Evolutionary conservation across 257 asterid genomes (phyloP), one percentile per base, ranked within the genome.

Genomic region (Solanum raphanifolium): DNA sequence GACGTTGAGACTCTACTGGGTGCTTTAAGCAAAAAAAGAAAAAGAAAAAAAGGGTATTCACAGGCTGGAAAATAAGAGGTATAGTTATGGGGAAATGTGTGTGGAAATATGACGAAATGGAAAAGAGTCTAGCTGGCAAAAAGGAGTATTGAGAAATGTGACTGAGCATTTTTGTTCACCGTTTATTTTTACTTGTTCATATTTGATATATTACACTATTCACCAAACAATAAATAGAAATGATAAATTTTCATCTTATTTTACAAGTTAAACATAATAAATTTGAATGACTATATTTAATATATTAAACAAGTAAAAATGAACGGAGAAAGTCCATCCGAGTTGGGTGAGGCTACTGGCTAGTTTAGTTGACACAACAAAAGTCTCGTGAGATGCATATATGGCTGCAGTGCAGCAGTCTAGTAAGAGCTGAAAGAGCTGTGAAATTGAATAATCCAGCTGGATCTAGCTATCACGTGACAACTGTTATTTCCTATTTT

Each of bases 11-110:
- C 23, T 78, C 29, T 79, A 25, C n/a, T 78, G 62, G 36, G 13
- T n/a, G 9, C 83, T n/a, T 76, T 36, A 13, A 23, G 21, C 8
- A 3, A 16, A 79, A 25, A 27, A 29, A 25, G 4, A 41, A 41
- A 41, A 4, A 3, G 4, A 23, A 7, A 2, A 13, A 13, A 79
- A 13, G 1, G 79, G 10, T 21, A 11, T 55, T 41, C 38, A 90
- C 92, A 90, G 92, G 89, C 92, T 90, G 91, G 91, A 88, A 2
- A 18, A 25, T 9, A 25, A 65, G 87, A 76, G 46, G 34, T 4
- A 23, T 8, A 23, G n/a, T 75, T 88, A 89, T 87, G 11, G 91
- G 89, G 90, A 86, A 13, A 13, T 88, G 89, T 73, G 89, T 78
- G 71, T 32, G 73, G 87, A 55, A 71, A 87, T 88, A 55, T 87